These are phyloP conservation scores for Linum usitatissimum DNA, from an alignment of 345 rosid species.

Conservation along the genomic window DNA sequence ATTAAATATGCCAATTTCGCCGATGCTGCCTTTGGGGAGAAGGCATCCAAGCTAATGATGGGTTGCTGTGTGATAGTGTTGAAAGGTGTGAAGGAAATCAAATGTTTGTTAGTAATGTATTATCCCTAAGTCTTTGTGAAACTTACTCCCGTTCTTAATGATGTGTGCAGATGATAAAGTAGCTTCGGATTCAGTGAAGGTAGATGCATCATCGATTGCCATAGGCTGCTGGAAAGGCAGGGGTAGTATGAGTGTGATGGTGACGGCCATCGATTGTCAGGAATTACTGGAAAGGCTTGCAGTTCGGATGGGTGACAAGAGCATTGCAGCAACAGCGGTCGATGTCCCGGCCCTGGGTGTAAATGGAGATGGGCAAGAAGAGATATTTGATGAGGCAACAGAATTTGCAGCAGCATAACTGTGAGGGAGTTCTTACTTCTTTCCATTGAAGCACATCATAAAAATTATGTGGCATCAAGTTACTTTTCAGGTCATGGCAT, in stretches of 20 bases:
- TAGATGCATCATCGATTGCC: conserved; percentile 49
- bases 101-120: neutral
- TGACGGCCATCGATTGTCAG: conserved; percentile 66
- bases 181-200: conserved; percentile 23
- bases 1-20: conserved; percentile 63
- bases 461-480: too few relatives aligned
- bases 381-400: too few relatives aligned
- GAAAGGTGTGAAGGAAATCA: conserved; percentile 31
- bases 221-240: conserved; percentile 95
- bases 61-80: conserved; percentile 77
- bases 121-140: neutral
- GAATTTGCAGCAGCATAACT: too few relatives aligned
- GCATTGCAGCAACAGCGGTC: neutral
- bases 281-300: conserved; percentile 65
- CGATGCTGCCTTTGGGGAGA: conserved; percentile 49
- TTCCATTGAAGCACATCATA: too few relatives aligned
- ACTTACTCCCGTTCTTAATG: neutral
- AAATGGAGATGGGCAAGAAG: too few relatives aligned
- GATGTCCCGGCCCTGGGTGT: too few relatives aligned
- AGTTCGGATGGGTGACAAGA: conserved; percentile 19
- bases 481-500: too few relatives aligned
- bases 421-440: too few relatives aligned
- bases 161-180: conserved; percentile 29
- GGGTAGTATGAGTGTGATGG: conserved; percentile 75
- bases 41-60: conserved; percentile 61